Evolutionary conservation across 192 early-diverging fungal species (phyloP), one percentile per base, ranked within the genome.

Genomic region (Backusella tuberculispora): DNA sequence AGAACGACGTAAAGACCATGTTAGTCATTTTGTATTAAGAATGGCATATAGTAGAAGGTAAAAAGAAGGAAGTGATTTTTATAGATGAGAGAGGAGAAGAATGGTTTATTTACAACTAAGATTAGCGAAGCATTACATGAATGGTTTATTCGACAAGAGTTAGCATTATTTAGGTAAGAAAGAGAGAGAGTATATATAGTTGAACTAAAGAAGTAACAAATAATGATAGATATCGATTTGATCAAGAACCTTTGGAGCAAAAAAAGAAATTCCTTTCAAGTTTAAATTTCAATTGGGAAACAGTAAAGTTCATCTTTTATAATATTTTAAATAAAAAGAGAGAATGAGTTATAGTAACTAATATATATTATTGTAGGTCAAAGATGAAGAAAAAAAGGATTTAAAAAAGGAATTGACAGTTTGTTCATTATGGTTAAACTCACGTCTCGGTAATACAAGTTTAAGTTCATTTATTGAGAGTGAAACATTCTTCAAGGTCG

Each of bases 11-110:
- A 94, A 95, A 78, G 94, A 95, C 85, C 88, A 93, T 46, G 81
- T 95, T 29, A 91, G 90, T 69, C 94, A 95, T 75, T 94, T 92
- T 81, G 91, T 95, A 21, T 75, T 95, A 38, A 90, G 92, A 47
- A 79, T 95, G 47, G 94, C 93, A 0, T 95, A 90, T 65, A 85
- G 84, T 67, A 69, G 86, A 69, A 87, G 78, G 84, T 87, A 79
- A 78, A 78, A 78, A 34, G 4, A 34, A 75, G 9, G n/a, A 14
- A 15, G 19, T 13, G 4, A 42, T 43, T 12, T 73, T 8, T 38
- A n/a, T n/a, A n/a, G n/a, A n/a, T n/a, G n/a, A n/a, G n/a, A n/a
- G n/a, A n/a, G n/a, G n/a, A n/a, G n/a, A n/a, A n/a, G n/a, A n/a
- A n/a, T n/a, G n/a, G n/a, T n/a, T n/a, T n/a, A n/a, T n/a, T n/a